phyloP scores from a whole-genome alignment of 2,329 filamentous ascomycete species.

The Fusarium sp. region DNA sequence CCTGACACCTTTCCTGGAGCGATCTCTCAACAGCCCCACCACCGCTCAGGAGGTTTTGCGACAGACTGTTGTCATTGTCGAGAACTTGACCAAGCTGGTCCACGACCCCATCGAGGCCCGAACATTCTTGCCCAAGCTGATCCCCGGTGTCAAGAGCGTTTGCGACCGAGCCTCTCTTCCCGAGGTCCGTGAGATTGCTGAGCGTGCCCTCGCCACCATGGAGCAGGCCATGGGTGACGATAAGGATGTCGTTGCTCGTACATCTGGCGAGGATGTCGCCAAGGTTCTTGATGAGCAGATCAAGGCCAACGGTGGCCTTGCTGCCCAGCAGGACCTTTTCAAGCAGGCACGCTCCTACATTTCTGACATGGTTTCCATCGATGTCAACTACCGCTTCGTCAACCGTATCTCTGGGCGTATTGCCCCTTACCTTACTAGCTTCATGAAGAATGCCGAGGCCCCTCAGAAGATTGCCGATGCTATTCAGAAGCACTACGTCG shows the following conservation, averaged over 20 bases:
- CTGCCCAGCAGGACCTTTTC: constrained; percentile 71
- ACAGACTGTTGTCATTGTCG: constrained; percentile 94
- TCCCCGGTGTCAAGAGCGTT: constrained; percentile 91
- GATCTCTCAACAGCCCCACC: constrained; percentile 89
- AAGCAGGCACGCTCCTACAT: constrained; percentile 79
- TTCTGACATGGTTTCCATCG: constrained; percentile 85
- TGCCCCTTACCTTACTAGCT: constrained; percentile 77
- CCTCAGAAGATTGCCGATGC: constrained; percentile 74
- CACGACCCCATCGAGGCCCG: constrained; percentile 95
- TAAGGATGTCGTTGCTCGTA: constrained; percentile 73
- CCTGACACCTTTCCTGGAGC: constrained; percentile 92
- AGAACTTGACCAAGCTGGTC: constrained; percentile 98
- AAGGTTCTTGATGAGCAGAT: constrained; percentile 81
- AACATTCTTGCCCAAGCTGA: constrained; percentile 93
- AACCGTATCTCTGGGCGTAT: constrained; percentile 76
- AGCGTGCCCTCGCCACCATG: constrained; percentile 85
- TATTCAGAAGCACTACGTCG: constrained; percentile 81
- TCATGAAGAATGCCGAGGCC: constrained; percentile 73
- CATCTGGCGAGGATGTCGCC: constrained; percentile 77
- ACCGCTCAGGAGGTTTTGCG: constrained; percentile 95
- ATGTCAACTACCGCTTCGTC: constrained; percentile 85
- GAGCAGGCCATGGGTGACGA: constrained; percentile 89
- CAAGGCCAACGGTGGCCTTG: constrained; percentile 73
- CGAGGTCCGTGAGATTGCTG: constrained; percentile 91
- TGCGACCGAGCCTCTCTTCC: constrained; percentile 89